Base-by-base conservation (phyloP, 768 basidiomycete species). In the Termitomyces sp. region DNA sequence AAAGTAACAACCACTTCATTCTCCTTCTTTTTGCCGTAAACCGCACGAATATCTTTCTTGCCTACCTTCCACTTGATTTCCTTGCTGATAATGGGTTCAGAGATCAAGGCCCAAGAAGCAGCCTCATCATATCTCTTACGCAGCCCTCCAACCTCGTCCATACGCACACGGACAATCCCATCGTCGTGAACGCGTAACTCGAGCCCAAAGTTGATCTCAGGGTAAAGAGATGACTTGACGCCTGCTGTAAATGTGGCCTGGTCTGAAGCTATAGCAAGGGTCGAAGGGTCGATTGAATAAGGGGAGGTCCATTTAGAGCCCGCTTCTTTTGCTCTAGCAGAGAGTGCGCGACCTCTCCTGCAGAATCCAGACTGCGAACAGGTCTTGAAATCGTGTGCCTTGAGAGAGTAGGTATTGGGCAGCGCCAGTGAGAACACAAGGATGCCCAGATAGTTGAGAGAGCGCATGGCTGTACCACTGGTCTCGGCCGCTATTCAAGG, bases 351-450 rank as follows among this genome's bases (percentile, higher is more conserved):
- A 52, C 94, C 93, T 61, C 77, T 70, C 60, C 92, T 83, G 76
- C 97, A 98, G 73, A 99, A 98, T 20, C 91, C 94, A 0, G 93
- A 84, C 71, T 98, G 92, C n/a, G 81, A 79, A 67, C 97, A 98
- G 57, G 85, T 92, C 72, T 97, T 98, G 81, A 95, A 99, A 72
- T 98, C 93, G 58, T 88, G 80, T 20, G 79, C 74, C 74, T 91
- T 91, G 72, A 91, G 83, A 36, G 87, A 84, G 29, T 79, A 63
- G 6, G 77, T 68, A 56, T 75, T 68, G 42, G 75, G 71, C 46
- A 66, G 54, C 16, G 65, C 59, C 22, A 76, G 50, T 26, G 78
- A 68, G 46, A 78, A 61, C 46, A 69, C 64, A 41, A 77, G 55
- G 43, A 72, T 64, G 52, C 72, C 74, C 47, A 76, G 61, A 44